phyloP scores from a whole-genome alignment of 345 rosid genomes.

The Lumnitzera littorea region DNA sequence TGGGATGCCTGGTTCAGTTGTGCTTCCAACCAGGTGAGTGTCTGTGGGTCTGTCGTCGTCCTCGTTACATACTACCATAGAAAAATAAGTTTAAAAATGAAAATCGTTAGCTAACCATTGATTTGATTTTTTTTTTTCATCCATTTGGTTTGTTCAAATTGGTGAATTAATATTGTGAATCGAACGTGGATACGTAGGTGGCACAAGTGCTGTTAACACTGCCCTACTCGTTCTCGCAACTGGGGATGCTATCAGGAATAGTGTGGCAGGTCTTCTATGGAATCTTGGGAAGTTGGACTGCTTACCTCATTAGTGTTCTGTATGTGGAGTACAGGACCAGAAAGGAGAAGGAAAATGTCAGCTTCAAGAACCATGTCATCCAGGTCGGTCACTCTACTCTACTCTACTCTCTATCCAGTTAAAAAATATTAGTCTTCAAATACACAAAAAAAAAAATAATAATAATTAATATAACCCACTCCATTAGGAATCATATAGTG shows the following conservation, averaged over 20 bases:
- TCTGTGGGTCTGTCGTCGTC: too few species aligned
- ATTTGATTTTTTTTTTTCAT: background rate
- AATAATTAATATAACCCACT: too few species aligned
- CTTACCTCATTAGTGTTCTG: conserved; percentile 94
- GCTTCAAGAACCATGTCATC: conserved; percentile 88
- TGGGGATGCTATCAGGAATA: conserved; percentile 92
- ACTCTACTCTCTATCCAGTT: too few species aligned
- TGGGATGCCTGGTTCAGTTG: conserved; percentile 99
- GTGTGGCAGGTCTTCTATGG: conserved; percentile 86
- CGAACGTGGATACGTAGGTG: conserved; percentile 29
- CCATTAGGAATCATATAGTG: too few species aligned
- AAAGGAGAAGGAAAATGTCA: conserved; percentile 87
- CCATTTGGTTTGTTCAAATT: background rate
- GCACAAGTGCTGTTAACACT: conserved; percentile 92
- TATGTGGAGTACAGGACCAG: conserved; percentile 85
- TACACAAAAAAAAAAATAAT: too few species aligned
- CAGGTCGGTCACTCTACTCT: conserved; percentile 7
- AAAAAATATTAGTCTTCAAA: too few species aligned
- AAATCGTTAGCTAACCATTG: too few species aligned
- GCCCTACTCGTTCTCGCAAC: conserved; percentile 94
- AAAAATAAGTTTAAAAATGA: too few species aligned
- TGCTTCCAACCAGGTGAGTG: conserved; percentile 93
- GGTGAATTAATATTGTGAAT: background rate
- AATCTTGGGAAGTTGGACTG: conserved; percentile 92
- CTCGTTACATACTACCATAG: too few species aligned